Conservation (phyloP, 1,284 basidiomycete genomes). For the Moesziomyces parantarcticus region DNA sequence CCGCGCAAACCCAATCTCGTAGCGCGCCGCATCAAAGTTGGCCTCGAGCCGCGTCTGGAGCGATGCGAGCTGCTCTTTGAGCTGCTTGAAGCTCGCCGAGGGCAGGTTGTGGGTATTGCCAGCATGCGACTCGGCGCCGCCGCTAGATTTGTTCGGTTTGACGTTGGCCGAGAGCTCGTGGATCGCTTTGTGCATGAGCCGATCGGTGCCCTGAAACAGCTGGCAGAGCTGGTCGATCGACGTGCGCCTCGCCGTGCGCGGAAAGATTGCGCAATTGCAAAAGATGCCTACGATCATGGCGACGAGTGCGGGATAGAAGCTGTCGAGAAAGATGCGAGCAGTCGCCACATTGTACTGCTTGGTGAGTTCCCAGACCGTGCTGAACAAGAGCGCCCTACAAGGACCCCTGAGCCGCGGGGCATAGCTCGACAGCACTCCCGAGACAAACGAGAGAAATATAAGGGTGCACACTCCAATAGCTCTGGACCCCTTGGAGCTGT, state of each 20-base stretch:
- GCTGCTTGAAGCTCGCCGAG: constrained; percentile 7
- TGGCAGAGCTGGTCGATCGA: constrained; percentile 34
- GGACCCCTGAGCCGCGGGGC: constrained; percentile 52
- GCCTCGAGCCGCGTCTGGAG: constrained; percentile 15
- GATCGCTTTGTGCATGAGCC: constrained; percentile 35
- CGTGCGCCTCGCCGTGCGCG: constrained; percentile 36
- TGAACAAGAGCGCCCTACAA: constrained; percentile 51
- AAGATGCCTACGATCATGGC: constrained; percentile 46
- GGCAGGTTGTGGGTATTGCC: neutral
- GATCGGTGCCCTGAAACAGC: constrained; percentile 17
- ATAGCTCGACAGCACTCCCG: constrained; percentile 41
- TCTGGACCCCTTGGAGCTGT: constrained; percentile 31
- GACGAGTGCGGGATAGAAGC: constrained; percentile 55
- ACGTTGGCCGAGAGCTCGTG: constrained; percentile 36
- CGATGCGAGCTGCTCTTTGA: constrained; percentile 20
- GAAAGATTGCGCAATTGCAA: constrained; percentile 46
- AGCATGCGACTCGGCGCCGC: neutral
- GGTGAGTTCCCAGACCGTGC: constrained; percentile 51
- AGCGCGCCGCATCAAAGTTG: constrained; percentile 43
- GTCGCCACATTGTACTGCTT: constrained; percentile 33
- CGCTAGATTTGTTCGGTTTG: too few relatives aligned
- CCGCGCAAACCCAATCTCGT: constrained; percentile 48
- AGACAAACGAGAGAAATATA: constrained; percentile 44
- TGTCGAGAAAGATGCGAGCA: constrained; percentile 46
- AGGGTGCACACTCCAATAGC: constrained; percentile 52